Conservation (phyloP, 1,139 yeast genomes). For the Meyerozyma guilliermondii region DNA sequence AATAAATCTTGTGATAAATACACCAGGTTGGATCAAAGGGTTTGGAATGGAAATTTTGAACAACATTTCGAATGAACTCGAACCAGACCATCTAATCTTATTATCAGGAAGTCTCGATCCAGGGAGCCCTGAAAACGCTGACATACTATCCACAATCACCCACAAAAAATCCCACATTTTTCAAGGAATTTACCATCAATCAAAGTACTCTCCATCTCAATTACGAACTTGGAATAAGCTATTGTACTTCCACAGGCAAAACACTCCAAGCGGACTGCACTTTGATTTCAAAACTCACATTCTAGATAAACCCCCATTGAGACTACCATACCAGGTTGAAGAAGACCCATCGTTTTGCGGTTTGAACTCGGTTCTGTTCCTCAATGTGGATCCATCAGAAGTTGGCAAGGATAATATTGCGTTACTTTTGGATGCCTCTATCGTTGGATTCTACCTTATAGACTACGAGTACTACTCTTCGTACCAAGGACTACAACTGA, state of each 20-base stretch:
- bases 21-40: conserved; percentile 95
- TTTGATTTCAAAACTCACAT: conserved; percentile 50
- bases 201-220: conserved; percentile 40
- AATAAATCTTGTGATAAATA: conserved; percentile 59
- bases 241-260: conserved; percentile 47
- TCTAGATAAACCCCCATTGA: conserved; percentile 42
- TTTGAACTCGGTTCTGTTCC: conserved; percentile 29
- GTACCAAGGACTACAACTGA: background rate
- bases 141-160: conserved; percentile 19
- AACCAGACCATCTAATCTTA: conserved; percentile 53
- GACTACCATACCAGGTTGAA: conserved; percentile 36
- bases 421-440: conserved; percentile 47
- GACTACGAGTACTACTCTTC: conserved; percentile 7
- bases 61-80: conserved; percentile 38
- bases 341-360: conserved; percentile 21
- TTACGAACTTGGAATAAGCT: conserved; percentile 47
- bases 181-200: conserved; percentile 27
- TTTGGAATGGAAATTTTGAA: conserved; percentile 66
- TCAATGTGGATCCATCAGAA: conserved; percentile 25
- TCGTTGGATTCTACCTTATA: conserved; percentile 44
- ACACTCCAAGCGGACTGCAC: background rate
- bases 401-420: conserved; percentile 34
- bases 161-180: conserved; percentile 16
- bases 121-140: conserved; percentile 19
- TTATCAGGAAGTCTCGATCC: conserved; percentile 19